Evolutionary conservation across 257 asterid species (phyloP).

Genomic region (Fraxinus anomala): DNA sequence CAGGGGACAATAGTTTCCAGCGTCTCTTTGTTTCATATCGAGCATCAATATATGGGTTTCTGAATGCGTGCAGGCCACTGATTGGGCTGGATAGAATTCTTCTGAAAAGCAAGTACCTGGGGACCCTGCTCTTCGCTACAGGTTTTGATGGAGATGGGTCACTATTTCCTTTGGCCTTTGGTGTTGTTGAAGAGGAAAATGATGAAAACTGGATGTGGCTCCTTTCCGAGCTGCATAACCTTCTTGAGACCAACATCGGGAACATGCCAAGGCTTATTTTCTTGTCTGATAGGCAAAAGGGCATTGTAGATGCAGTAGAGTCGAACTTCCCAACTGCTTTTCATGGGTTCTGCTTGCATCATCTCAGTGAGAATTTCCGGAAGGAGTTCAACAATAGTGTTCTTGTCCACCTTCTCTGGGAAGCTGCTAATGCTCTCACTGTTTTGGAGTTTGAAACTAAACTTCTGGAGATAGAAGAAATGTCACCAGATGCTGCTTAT

Average conservation of each 20-base stretch:
- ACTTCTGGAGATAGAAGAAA: constrained; percentile 48
- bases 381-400: constrained; percentile 59
- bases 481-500: constrained; percentile 59
- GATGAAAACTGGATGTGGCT: constrained; percentile 80
- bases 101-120: constrained; percentile 63
- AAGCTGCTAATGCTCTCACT: constrained; percentile 65
- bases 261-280: constrained; percentile 76
- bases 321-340: constrained; percentile 73
- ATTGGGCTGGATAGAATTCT: constrained; percentile 60
- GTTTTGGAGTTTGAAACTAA: constrained; percentile 43
- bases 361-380: constrained; percentile 61
- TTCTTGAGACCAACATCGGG: constrained; percentile 61
- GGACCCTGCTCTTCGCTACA: constrained; percentile 64
- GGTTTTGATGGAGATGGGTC: constrained; percentile 76
- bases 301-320: constrained; percentile 61
- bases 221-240: constrained; percentile 59
- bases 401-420: constrained; percentile 64
- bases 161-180: constrained; percentile 69
- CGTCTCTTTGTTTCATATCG: constrained; percentile 65
- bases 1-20: constrained; percentile 56
- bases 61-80: constrained; percentile 66
- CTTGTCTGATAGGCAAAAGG: constrained; percentile 59
- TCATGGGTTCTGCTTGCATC: constrained; percentile 70
- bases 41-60: constrained; percentile 67
- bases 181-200: constrained; percentile 70